These are phyloP conservation scores for Nannochloropsis limnetica DNA, from an alignment of 352 stramenopile genomes.

Conservation along the genomic window DNA sequence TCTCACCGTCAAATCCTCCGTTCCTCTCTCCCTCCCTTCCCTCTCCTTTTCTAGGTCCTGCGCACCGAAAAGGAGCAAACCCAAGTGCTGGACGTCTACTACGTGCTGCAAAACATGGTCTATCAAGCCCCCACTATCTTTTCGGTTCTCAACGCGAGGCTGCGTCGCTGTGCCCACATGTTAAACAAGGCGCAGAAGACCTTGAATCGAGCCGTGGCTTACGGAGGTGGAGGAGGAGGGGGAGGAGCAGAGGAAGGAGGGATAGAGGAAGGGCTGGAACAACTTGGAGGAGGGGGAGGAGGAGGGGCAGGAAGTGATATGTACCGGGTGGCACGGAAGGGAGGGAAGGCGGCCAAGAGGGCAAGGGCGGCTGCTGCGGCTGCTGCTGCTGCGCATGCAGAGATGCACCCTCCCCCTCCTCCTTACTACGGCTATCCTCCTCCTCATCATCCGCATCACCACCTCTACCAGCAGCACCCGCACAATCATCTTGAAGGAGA, in stretches of 20 bases:
- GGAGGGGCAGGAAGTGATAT: neutral
- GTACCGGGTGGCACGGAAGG: neutral
- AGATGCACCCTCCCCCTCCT: neutral
- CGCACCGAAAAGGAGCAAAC: neutral
- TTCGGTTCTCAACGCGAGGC: neutral
- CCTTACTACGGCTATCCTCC: neutral
- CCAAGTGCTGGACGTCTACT: constrained; percentile 1
- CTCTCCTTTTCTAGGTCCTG: neutral
- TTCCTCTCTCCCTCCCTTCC: neutral
- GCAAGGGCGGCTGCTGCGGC: neutral
- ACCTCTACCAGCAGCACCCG: neutral
- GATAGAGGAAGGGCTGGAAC: neutral
- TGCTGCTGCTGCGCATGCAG: neutral
- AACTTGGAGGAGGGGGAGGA: neutral
- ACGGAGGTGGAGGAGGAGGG: neutral
- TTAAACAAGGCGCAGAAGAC: constrained; percentile 23
- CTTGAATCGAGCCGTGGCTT: neutral
- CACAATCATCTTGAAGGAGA: too few species aligned
- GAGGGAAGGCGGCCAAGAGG: neutral
- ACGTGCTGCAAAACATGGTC: constrained; percentile 24
- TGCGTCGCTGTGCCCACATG: constrained; percentile 25
- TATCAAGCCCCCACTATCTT: constrained; percentile 17
- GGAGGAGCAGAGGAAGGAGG: neutral
- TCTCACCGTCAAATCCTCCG: too few species aligned
- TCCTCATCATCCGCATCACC: neutral